These are phyloP conservation scores for Botrytis deweyae DNA, from an alignment of 2,329 filamentous ascomycete species.

Conservation along the genomic window DNA sequence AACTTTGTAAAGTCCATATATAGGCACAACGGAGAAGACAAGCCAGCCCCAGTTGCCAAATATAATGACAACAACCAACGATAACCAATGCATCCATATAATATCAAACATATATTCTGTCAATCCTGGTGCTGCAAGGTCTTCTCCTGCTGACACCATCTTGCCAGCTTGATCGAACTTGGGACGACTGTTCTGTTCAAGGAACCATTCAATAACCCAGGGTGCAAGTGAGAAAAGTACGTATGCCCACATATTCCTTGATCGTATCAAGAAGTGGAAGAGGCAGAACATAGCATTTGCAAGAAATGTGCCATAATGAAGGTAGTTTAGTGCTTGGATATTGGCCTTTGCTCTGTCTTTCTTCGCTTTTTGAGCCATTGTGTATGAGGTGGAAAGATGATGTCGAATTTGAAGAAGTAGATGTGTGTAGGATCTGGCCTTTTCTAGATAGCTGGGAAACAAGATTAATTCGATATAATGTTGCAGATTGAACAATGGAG, in stretches of 20 bases:
- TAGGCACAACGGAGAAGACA: slow-evolving; percentile 47
- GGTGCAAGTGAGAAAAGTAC: slow-evolving; percentile 70
- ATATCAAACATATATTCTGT: slow-evolving; percentile 99
- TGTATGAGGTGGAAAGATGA: not conserved
- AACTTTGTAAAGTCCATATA: slow-evolving; percentile 39
- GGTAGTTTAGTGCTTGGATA: slow-evolving; percentile 70
- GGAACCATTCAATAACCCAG: slow-evolving; percentile 76
- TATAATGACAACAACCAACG: slow-evolving; percentile 67
- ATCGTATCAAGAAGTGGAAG: slow-evolving; percentile 61
- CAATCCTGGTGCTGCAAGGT: slow-evolving; percentile 81
- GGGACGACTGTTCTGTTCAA: slow-evolving; percentile 82
- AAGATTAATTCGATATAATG: not conserved
- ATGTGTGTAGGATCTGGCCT: slow-evolving; percentile 8
- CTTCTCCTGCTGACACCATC: slow-evolving; percentile 77
- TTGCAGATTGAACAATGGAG: not conserved
- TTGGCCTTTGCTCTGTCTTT: slow-evolving; percentile 73
- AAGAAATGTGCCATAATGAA: slow-evolving; percentile 71
- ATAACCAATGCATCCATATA: slow-evolving; percentile 89
- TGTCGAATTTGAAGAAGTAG: not conserved
- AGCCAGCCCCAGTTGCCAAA: slow-evolving; percentile 81
- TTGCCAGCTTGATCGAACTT: slow-evolving; percentile 54
- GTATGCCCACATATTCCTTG: slow-evolving; percentile 68
- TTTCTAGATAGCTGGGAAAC: not conserved
- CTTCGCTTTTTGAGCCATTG: slow-evolving; percentile 41
- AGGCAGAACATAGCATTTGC: slow-evolving; percentile 76